These are phyloP conservation scores for Rhodotorula graminis DNA, from an alignment of 768 basidiomycete genomes.

Conservation along the genomic window DNA sequence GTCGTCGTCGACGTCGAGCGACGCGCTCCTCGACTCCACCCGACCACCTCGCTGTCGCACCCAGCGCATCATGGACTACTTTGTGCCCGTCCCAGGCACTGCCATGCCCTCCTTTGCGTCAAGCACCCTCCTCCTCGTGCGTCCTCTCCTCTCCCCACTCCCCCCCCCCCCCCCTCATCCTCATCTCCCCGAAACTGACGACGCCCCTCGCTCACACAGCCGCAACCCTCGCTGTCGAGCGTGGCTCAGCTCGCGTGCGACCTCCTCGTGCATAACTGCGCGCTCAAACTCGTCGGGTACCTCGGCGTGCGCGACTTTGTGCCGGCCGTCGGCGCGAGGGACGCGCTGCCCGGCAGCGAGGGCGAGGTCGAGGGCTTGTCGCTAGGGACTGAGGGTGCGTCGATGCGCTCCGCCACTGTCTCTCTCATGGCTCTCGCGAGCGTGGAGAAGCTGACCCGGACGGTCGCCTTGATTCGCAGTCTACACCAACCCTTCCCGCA, in stretches of 20 bases:
- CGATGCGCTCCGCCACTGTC: not conserved
- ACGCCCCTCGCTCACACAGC: conserved; percentile 10
- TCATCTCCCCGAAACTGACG: not conserved
- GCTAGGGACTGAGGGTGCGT: conserved; percentile 27
- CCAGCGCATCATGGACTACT: conserved; percentile 13
- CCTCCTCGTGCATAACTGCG: conserved; percentile 18
- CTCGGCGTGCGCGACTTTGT: conserved; percentile 23
- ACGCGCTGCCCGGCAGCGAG: not conserved
- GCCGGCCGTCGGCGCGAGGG: conserved; percentile 20
- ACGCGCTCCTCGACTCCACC: not conserved
- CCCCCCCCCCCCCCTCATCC: not conserved
- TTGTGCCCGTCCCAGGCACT: not conserved
- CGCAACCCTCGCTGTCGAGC: conserved; percentile 30
- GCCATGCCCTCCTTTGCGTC: not conserved
- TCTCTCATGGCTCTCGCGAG: too few species aligned
- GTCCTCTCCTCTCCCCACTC: not conserved
- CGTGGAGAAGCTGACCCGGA: not conserved
- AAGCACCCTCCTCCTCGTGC: conserved; percentile 23
- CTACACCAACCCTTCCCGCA: not conserved
- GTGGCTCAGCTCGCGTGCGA: conserved; percentile 31
- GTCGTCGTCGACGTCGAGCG: too few species aligned
- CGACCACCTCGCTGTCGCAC: not conserved
- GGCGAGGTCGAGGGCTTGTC: conserved; percentile 4
- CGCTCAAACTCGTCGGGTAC: conserved; percentile 23
- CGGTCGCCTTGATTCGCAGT: not conserved